Conservation (phyloP, 805 yeast genomes). For the Kodamaea lidongshanica region DNA sequence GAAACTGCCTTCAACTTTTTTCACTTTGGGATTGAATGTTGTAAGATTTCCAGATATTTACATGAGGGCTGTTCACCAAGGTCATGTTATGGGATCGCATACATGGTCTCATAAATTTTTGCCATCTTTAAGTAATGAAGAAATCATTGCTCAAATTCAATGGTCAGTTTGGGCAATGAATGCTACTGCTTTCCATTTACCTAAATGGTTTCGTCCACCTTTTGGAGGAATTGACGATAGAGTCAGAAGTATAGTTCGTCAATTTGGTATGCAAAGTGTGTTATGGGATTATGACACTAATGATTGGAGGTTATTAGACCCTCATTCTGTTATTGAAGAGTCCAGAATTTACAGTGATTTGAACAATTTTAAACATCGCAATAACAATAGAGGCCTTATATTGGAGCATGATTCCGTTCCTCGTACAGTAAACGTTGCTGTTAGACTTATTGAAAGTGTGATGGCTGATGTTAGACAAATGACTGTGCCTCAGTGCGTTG, state of each 20-base stretch:
- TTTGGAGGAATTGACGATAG: constrained; percentile 92
- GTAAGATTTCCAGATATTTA: constrained; percentile 74
- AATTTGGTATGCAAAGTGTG: constrained; percentile 82
- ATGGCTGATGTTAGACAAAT: constrained; percentile 52
- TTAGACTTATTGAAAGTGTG: constrained; percentile 46
- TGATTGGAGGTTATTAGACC: constrained; percentile 70
- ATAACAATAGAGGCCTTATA: constrained; percentile 51
- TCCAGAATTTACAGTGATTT: constrained; percentile 53
- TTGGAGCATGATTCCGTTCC: constrained; percentile 79
- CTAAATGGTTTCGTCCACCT: constrained; percentile 95
- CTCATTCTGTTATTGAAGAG: constrained; percentile 25
- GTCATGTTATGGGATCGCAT: constrained; percentile 82
- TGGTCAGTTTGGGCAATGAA: constrained; percentile 99
- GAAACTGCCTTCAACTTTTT: constrained; percentile 61
- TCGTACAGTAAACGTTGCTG: constrained; percentile 63
- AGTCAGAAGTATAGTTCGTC: constrained; percentile 69
- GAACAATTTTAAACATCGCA: constrained; percentile 39
- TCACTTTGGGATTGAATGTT: constrained; percentile 77
- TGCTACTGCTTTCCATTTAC: constrained; percentile 81
- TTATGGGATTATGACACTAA: constrained; percentile 89
- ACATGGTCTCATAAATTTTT: constrained; percentile 90
- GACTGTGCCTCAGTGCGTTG: constrained; percentile 75
- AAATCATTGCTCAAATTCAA: constrained; percentile 80
- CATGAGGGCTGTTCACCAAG: constrained; percentile 44
- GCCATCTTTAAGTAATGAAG: constrained; percentile 71